Percentiles rank a stretch among this genome's conserved stretches.
Conservation (phyloP, 2,329 filamentous ascomycete genomes). For the Beauveria pseudobassiana region DNA sequence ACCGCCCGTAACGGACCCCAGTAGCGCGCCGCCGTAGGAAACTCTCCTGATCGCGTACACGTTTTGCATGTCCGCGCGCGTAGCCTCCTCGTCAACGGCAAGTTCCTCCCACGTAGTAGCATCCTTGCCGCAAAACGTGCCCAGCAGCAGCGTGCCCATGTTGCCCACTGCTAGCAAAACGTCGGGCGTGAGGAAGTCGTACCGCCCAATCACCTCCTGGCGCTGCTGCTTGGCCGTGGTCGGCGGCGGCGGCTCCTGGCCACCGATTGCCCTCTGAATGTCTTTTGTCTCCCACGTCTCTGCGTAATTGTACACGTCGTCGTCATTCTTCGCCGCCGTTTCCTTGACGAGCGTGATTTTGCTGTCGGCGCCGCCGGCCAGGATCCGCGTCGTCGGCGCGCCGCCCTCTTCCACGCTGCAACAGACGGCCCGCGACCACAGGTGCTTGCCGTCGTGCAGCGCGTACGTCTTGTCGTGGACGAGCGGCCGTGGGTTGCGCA, state of each 20-base stretch:
- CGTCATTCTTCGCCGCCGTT: not conserved
- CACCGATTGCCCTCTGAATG: conserved; percentile 17
- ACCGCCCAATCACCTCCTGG: conserved; percentile 48
- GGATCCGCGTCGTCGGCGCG: conserved; percentile 37
- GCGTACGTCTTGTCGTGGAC: conserved; percentile 48
- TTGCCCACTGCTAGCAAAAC: conserved; percentile 51
- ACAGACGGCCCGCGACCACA: conserved; percentile 64
- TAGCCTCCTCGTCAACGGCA: conserved; percentile 21
- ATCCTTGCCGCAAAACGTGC: conserved; percentile 23
- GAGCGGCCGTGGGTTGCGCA: conserved; percentile 25
- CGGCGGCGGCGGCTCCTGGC: conserved; percentile 8
- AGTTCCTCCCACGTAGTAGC: conserved; percentile 37
- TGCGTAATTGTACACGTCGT: conserved; percentile 8
- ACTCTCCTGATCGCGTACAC: conserved; percentile 41
- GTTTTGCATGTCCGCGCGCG: conserved; percentile 31
- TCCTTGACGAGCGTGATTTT: conserved; percentile 45
- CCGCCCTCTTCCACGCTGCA: conserved; percentile 18
- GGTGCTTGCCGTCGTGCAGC: conserved; percentile 78
- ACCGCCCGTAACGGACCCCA: conserved; percentile 42
- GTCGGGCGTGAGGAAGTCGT: conserved; percentile 51
- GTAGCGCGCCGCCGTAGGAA: conserved; percentile 30
- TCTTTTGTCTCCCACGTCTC: conserved; percentile 26
- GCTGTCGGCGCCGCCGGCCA: conserved; percentile 82
- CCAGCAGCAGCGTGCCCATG: conserved; percentile 50
- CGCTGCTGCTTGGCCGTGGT: conserved; percentile 10